These are phyloP conservation scores for Cephalotrichum gorgonifer DNA, from an alignment of 2,329 filamentous ascomycete genomes.

Conservation along the genomic window DNA sequence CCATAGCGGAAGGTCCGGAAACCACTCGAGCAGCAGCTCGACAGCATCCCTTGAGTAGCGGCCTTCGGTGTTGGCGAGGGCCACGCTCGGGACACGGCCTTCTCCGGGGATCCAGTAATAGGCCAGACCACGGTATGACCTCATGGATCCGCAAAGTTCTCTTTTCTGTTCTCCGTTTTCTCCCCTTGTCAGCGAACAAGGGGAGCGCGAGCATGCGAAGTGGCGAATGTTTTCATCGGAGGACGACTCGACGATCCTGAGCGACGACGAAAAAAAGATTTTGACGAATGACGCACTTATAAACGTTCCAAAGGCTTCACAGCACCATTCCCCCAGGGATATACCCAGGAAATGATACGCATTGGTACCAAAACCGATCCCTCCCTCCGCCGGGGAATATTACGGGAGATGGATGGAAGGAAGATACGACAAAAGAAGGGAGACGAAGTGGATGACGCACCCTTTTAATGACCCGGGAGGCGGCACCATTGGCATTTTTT, in stretches of 20 bases:
- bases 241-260: background rate
- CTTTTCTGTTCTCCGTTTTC: constrained; percentile 5
- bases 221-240: background rate
- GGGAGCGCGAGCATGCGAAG: background rate
- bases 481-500: background rate
- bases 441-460: background rate
- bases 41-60: constrained; percentile 47
- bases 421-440: background rate
- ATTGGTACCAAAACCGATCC: background rate
- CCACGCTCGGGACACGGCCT: background rate
- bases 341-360: constrained; percentile 3
- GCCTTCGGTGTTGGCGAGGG: background rate
- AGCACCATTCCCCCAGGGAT: constrained; percentile 6
- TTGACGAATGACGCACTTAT: constrained; percentile 6
- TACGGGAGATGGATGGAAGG: too few species aligned
- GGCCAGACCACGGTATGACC: background rate
- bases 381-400: background rate
- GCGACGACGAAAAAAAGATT: constrained; percentile 1
- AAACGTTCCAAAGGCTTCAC: constrained; percentile 7
- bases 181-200: background rate
- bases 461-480: background rate
- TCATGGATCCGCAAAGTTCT: background rate
- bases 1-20: constrained; percentile 39
- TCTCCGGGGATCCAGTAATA: background rate
- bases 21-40: constrained; percentile 53